These are phyloP conservation scores for Collybia sp. DNA, from an alignment of 768 basidiomycete species.

Conservation along the genomic window DNA sequence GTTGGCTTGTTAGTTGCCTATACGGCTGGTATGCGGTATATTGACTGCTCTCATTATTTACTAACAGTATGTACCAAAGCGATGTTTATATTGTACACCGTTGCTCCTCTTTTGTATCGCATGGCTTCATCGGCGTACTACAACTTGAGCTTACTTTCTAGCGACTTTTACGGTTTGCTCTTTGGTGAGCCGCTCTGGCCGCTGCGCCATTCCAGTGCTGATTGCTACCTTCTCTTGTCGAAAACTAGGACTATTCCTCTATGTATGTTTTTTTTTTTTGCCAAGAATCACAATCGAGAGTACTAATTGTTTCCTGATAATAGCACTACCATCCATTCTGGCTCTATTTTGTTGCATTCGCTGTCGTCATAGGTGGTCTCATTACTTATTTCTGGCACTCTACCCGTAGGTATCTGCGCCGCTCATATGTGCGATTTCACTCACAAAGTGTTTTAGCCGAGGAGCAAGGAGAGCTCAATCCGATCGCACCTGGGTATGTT, in stretches of 20 bases:
- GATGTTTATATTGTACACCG: slow-evolving; percentile 82
- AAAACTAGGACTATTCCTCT: slow-evolving; percentile 42
- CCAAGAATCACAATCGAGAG: too few species aligned
- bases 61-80: slow-evolving; percentile 34
- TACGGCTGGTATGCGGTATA: slow-evolving; percentile 24
- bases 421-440: slow-evolving; percentile 1
- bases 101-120: slow-evolving; percentile 82
- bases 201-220: background rate
- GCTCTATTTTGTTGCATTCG: slow-evolving; percentile 84
- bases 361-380: slow-evolving; percentile 64
- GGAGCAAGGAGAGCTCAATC: slow-evolving; percentile 16
- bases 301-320: background rate
- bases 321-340: slow-evolving; percentile 83
- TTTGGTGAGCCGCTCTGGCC: slow-evolving; percentile 45
- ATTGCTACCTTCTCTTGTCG: slow-evolving; percentile 2
- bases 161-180: slow-evolving; percentile 83
- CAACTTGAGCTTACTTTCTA: slow-evolving; percentile 81
- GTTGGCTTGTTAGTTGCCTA: slow-evolving; percentile 42
- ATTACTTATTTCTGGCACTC: slow-evolving; percentile 85
- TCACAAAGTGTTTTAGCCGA: slow-evolving; percentile 11
- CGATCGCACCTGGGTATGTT: slow-evolving; percentile 15
- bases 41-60: background rate
- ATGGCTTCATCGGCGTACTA: slow-evolving; percentile 83
- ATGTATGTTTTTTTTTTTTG: slow-evolving; percentile 37
- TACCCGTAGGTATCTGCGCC: slow-evolving; percentile 52